Evolutionary conservation across 2,329 filamentous ascomycete species (phyloP).

Genomic region (Incumbomyces delicatus): DNA sequence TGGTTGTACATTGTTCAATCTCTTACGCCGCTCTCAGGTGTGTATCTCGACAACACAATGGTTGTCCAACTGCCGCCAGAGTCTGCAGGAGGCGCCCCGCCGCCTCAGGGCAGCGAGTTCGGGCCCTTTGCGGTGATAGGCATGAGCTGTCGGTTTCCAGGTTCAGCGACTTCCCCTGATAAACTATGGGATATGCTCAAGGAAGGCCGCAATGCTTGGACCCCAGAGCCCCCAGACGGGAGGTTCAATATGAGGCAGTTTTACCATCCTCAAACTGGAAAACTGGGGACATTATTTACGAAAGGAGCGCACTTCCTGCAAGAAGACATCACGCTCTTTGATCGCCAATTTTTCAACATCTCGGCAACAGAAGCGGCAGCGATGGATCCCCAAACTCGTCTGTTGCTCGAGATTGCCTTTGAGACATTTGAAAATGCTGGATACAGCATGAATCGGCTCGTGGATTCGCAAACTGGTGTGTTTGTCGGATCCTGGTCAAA

Average conservation of each 20-base stretch:
- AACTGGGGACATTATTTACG: slow-evolving; percentile 9
- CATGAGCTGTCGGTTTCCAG: no score
- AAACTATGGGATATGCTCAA: no score
- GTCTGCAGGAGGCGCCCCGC: no score
- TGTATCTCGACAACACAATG: no score
- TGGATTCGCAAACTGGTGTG: slow-evolving; percentile 9
- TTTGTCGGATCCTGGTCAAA: slow-evolving; percentile 12
- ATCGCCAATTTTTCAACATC: slow-evolving; percentile 22
- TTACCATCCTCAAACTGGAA: slow-evolving; percentile 13
- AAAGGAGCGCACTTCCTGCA: slow-evolving; percentile 15
- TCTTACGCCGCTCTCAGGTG: no score
- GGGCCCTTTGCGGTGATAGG: no score
- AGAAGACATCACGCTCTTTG: slow-evolving; percentile 17
- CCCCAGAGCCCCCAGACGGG: slow-evolving; percentile 11
- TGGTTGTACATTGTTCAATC: no score
- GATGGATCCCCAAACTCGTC: slow-evolving; percentile 22
- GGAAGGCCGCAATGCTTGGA: no score
- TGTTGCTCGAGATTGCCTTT: slow-evolving; percentile 22
- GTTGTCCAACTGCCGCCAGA: no score
- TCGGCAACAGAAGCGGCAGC: slow-evolving; percentile 16
- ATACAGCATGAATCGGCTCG: slow-evolving; percentile 10
- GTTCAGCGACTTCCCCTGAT: no score
- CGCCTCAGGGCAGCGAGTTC: no score
- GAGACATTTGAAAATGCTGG: slow-evolving; percentile 18
- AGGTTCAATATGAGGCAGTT: slow-evolving; percentile 22